Conservation (phyloP, 164 flowering plant species). For the Pachysandra terminalis region DNA sequence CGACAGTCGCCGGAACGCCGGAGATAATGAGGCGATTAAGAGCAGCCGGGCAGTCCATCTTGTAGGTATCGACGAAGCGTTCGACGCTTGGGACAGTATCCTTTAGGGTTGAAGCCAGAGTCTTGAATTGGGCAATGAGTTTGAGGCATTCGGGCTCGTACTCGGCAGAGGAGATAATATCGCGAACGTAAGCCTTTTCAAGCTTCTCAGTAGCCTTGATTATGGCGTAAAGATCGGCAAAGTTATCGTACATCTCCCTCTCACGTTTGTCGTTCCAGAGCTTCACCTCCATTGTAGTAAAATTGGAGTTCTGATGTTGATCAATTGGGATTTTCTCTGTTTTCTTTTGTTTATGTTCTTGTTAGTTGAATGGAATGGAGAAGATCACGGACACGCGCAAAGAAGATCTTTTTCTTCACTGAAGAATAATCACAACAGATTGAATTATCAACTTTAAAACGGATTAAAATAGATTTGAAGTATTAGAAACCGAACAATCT, state of each 20-base stretch:
- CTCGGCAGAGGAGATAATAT: conserved; percentile 54
- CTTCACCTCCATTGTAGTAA: conserved; percentile 79
- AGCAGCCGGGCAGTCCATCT: conserved; percentile 89
- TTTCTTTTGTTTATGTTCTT: background rate
- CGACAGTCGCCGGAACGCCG: conserved; percentile 91
- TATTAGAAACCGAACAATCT: background rate
- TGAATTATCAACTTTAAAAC: background rate
- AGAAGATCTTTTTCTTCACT: conserved; percentile 31
- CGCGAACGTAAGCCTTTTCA: conserved; percentile 86
- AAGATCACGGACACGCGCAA: conserved; percentile 93
- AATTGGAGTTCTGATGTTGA: background rate
- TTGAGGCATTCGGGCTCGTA: conserved; percentile 84
- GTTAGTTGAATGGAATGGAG: conserved; percentile 42
- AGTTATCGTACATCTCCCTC: conserved; percentile 91
- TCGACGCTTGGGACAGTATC: conserved; percentile 81
- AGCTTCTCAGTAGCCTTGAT: conserved; percentile 91
- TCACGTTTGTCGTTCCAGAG: conserved; percentile 96
- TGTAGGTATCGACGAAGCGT: conserved; percentile 78
- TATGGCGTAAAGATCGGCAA: conserved; percentile 87
- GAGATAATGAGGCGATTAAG: conserved; percentile 68
- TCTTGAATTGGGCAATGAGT: conserved; percentile 84
- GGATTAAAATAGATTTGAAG: background rate
- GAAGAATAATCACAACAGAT: conserved; percentile 12
- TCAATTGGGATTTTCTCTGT: background rate
- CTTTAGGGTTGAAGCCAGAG: conserved; percentile 62